Base-by-base conservation (phyloP, 2,329 filamentous ascomycete genomes). In the Fusarium albosuccineum region DNA sequence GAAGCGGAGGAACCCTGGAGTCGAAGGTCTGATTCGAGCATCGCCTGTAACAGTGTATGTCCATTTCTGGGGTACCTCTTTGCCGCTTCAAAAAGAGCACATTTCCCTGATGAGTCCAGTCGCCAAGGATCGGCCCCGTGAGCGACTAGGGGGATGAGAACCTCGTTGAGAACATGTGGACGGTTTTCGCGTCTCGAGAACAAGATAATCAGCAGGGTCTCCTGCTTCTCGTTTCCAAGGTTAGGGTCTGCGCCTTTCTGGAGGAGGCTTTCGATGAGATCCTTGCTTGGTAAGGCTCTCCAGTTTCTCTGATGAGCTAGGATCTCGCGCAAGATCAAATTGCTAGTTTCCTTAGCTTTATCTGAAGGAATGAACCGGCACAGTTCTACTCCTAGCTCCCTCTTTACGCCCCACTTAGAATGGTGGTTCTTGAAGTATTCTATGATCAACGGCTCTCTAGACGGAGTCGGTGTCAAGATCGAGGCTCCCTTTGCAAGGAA, bases 401-500 rank as follows among this genome's bases (percentile, higher is more conserved):
- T 9, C 9, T 44, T 14, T n/a, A n/a, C 6, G 2, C 5, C 1
- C 17, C 41, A 14, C 4, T 10, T 5, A 4, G 5, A 5, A 22
- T 29, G 14, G 7, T 29, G 26, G 22, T 29, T 17, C 9, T 29
- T 26, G 14, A 33, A 17, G 45, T 42, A 57, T 5, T 42, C 10
- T 7, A 27, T 13, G 11, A 33, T 33, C 4, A 57, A 9, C 14
- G 44, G 14, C 11, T 27, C 13, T 41, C 37, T 26, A 17, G 26
- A 34, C 6, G 37, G 36, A 2, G 54, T 57, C 10, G 14, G 10
- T 1, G 54, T 57, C 10, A 17, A 6, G 7, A 50, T 17, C 5
- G 44, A 50, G 9, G 36, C 54, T 14, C 54, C 54, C 13, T 42
- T 49, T 4, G 14, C 29, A 26, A 57, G 37, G 40, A 57, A 57